Conservation (phyloP, 1,139 yeast species). For the Sporopachydermia cereana region DNA sequence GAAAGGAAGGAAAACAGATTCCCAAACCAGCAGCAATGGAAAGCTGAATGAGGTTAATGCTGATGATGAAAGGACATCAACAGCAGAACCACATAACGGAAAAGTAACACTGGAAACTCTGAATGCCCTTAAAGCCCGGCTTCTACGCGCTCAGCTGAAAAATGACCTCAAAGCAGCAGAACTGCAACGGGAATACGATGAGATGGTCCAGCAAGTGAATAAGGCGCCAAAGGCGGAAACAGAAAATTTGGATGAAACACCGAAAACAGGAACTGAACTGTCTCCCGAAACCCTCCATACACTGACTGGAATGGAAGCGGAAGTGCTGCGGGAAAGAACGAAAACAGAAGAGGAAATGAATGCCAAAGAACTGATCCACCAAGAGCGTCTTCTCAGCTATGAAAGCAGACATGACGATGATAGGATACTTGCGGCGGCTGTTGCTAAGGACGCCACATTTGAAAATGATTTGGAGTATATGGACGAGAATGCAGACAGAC, state of each 20-base stretch:
- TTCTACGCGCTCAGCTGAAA: constrained; percentile 26
- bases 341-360: constrained; percentile 21
- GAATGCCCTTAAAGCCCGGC: constrained; percentile 25
- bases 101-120: constrained; percentile 16
- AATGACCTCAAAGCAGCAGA: constrained; percentile 15
- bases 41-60: constrained; percentile 6
- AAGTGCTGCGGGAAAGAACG: constrained; percentile 9
- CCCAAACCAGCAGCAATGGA: background rate
- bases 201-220: constrained; percentile 11
- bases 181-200: constrained; percentile 22
- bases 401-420: constrained; percentile 23
- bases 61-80: no score
- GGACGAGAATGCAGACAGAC: constrained; percentile 29
- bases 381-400: constrained; percentile 7
- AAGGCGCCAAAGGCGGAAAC: constrained; percentile 9
- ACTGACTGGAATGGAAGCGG: constrained; percentile 12
- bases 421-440: constrained; percentile 21
- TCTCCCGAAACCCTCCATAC: constrained; percentile 10
- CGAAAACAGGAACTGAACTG: background rate
- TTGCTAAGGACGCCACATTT: constrained; percentile 27
- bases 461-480: constrained; percentile 29
- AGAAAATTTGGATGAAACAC: constrained; percentile 1
- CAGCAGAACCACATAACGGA: no score
- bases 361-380: constrained; percentile 25
- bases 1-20: constrained; percentile 9